A percentile compares a stretch with the other conserved stretches of the same genome.
Evolutionary conservation across 352 stramenopile genomes (phyloP).

Genomic region (Phytophthora pisi): DNA sequence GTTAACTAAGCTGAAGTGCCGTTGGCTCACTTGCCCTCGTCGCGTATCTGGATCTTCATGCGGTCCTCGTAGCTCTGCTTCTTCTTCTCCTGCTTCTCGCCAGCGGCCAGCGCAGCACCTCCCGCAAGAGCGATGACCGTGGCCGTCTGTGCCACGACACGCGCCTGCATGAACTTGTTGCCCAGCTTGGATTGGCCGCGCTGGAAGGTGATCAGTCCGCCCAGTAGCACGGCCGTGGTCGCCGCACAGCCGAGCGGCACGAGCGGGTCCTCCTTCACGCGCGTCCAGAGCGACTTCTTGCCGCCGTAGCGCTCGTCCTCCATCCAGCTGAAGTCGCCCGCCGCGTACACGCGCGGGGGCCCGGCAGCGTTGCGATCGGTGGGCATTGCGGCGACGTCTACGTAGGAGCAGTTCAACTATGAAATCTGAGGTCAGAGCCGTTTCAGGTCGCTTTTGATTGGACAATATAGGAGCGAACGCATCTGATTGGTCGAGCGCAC

Average conservation of each 20-base stretch:
- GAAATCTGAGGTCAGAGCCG: neutral
- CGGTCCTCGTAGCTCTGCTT: constrained; percentile 73
- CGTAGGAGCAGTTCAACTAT: neutral
- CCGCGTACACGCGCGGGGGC: constrained; percentile 36
- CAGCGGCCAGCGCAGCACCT: constrained; percentile 51
- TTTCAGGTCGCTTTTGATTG: constrained; percentile 9
- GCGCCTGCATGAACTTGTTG: constrained; percentile 87
- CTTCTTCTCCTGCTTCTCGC: constrained; percentile 57
- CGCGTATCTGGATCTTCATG: constrained; percentile 64
- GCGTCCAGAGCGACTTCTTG: constrained; percentile 71
- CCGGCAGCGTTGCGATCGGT: constrained; percentile 12
- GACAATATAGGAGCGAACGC: neutral
- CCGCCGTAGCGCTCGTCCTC: constrained; percentile 53
- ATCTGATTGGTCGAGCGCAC: constrained; percentile 1
- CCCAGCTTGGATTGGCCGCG: constrained; percentile 73
- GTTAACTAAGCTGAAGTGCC: neutral
- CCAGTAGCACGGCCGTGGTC: constrained; percentile 67
- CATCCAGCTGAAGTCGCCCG: constrained; percentile 75
- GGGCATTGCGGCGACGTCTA: constrained; percentile 9
- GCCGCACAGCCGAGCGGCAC: constrained; percentile 75
- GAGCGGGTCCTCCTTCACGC: constrained; percentile 74
- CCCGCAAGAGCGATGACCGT: constrained; percentile 72
- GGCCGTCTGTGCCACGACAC: constrained; percentile 68
- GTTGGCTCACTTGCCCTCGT: constrained; percentile 15
- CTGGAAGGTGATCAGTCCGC: constrained; percentile 76